Conservation (phyloP, 352 stramenopile species). For the Phytophthora vignae region DNA sequence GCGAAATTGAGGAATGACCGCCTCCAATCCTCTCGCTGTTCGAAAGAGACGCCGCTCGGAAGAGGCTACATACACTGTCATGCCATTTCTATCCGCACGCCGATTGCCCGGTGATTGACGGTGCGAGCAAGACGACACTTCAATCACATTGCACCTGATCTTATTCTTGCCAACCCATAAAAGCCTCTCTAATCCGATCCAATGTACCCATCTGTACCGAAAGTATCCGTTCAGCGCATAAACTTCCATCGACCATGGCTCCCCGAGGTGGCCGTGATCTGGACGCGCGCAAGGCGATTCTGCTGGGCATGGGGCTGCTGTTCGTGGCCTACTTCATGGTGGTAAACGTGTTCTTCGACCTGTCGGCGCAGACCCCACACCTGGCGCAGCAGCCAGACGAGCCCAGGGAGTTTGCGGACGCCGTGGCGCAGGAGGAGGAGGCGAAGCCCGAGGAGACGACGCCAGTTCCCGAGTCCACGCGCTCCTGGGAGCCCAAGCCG, state of each 20-base stretch:
- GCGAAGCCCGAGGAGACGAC: slow-evolving; percentile 16
- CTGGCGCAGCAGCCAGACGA: slow-evolving; percentile 16
- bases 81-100: slow-evolving; percentile 6
- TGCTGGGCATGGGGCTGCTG: slow-evolving; percentile 59
- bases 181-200: slow-evolving; percentile 13
- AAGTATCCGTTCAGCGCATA: slow-evolving; percentile 17
- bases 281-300: slow-evolving; percentile 64
- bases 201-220: slow-evolving; percentile 12
- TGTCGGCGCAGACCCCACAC: slow-evolving; percentile 29
- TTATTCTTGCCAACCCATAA: neutral
- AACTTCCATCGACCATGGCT: slow-evolving; percentile 19
- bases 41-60: slow-evolving; percentile 9
- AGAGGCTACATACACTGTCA: neutral
- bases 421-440: slow-evolving; percentile 13
- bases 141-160: neutral
- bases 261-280: slow-evolving; percentile 28
- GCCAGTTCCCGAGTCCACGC: slow-evolving; percentile 23
- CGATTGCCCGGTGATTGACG: neutral
- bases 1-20: slow-evolving; percentile 33
- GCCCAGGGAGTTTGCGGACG: slow-evolving; percentile 7
- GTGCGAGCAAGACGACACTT: neutral
- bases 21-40: neutral
- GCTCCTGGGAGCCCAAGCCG: slow-evolving; percentile 61
- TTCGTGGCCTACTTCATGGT: slow-evolving; percentile 75
- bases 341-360: slow-evolving; percentile 73